Evolutionary conservation across 805 yeast genomes (phyloP), one percentile per base, ranked within the genome.

Genomic region (Nakazawaea wickerhamii): DNA sequence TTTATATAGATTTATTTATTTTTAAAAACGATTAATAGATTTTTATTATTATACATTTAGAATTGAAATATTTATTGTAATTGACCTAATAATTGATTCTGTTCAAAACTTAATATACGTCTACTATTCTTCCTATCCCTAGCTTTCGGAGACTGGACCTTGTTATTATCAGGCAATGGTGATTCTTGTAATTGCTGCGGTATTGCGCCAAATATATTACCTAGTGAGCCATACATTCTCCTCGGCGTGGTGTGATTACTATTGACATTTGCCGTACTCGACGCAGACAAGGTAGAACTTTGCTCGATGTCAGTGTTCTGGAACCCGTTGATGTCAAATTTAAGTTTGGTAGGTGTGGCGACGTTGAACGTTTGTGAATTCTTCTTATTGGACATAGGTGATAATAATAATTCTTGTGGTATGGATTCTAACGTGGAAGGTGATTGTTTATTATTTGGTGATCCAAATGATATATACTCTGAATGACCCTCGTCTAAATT

Each of bases 101-200:
- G 82, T 54, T 78, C 84, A 48, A 60, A 72, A 0, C 81, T 74
- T 26, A 75, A 57, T 1, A 63, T 61, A 42, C 75, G 54, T 38
- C 57, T 60, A 30, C 58, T 44, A 25, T 41, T 25, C 26, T 27
- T 38, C 33, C 25, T 26, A 17, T 26, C 15, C 14, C n/a, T 10
- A 25, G 15, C 22, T 7, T 14, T 36, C 11, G 25, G 11, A 11
- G 4, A 14, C 18, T 19, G 15, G 31, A 5, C 10, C 22, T 32
- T 18, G 41, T 28, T 6, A n/a, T 18, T 15, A n/a, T n/a, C n/a
- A n/a, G n/a, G n/a, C n/a, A n/a, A n/a, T 30, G 26, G 35, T 17
- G 18, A 28, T 23, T 21, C 22, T 22, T 38, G 41, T 5, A 27
- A 27, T 37, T n/a, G n/a, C 11, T 37, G 21, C n/a, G n/a, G 22